Evolutionary conservation across 1,284 basidiomycete species (phyloP).

Genomic region (Fistulinella staudtii): DNA sequence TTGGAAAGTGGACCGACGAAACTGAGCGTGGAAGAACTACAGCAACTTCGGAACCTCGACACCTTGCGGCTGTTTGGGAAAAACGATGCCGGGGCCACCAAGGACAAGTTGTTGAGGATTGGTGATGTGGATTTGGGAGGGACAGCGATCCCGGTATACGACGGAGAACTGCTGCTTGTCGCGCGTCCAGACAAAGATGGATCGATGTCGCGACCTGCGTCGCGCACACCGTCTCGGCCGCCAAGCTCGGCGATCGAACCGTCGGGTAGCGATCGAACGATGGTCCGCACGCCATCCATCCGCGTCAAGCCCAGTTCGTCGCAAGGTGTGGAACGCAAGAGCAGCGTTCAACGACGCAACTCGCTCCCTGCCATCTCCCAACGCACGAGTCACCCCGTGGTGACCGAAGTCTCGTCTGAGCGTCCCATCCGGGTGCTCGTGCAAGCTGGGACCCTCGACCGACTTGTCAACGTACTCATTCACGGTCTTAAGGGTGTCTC

Average conservation of each 20-base stretch:
- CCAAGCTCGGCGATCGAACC: slow-evolving; percentile 54
- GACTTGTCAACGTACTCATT: slow-evolving; percentile 68
- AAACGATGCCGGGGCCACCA: slow-evolving; percentile 14
- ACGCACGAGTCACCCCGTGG: slow-evolving; percentile 51
- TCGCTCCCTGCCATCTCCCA: slow-evolving; percentile 73
- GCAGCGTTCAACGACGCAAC: slow-evolving; percentile 67
- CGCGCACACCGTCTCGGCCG: slow-evolving; percentile 57
- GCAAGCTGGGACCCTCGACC: slow-evolving; percentile 70
- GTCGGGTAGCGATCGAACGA: slow-evolving; percentile 35
- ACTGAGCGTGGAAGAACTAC: slow-evolving; percentile 51
- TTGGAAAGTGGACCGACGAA: slow-evolving; percentile 52
- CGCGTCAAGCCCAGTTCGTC: slow-evolving; percentile 67
- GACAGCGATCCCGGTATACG: slow-evolving; percentile 67
- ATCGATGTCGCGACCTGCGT: slow-evolving; percentile 52
- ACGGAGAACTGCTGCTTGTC: slow-evolving; percentile 67
- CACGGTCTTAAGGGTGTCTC: slow-evolving; percentile 74
- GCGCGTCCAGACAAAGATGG: slow-evolving; percentile 48
- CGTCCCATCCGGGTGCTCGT: slow-evolving; percentile 70
- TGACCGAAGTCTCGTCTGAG: slow-evolving; percentile 56
- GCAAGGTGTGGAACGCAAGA: slow-evolving; percentile 65
- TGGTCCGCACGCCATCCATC: slow-evolving; percentile 64
- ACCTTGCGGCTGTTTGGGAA: slow-evolving; percentile 20
- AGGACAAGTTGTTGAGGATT: slow-evolving; percentile 31
- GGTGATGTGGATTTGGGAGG: slow-evolving; percentile 54
- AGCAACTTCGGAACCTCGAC: slow-evolving; percentile 46